Evolutionary conservation across 805 yeast genomes (phyloP), one percentile per base, ranked within the genome.

Genomic region (Millerozyma acaciae): DNA sequence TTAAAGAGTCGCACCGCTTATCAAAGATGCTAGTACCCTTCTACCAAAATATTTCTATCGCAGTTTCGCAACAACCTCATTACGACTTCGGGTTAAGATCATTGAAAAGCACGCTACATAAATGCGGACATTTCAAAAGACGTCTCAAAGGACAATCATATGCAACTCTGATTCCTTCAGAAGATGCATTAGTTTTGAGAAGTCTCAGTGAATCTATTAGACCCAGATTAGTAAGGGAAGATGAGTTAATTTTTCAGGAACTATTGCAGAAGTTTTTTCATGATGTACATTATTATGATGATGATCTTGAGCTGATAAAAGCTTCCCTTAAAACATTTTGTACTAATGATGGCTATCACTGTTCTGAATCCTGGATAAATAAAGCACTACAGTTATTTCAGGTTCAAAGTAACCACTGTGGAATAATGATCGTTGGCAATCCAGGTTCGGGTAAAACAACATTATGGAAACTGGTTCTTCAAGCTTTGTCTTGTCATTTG

Each of bases 61-160:
- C 37, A 0, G 55, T 76, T 8, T 68, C 84, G 0, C 15, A 39
- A 0, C 96, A 86, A 48, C 50, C 55, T 4, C 97, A 90, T 51
- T 90, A 90, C 46, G 97, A 90, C 48, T 90, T 90, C 70, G 96
- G 97, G 0, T 59, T 90, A 26, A 68, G 97, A 38, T 80, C 95
- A 0, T 54, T 90, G 37, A 90, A 89, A 48, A 68, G 78, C 23
- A 75, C 80, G 1, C 53, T 90, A 12, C 56, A 64, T 6, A 72
- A 71, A 34, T 78, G 89, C 42, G 85, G 87, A 2, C 41, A 49
- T 10, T 44, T 74, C 7, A 65, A 58, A 36, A 53, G 73, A 30
- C 31, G 26, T 9, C 21, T 16, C 2, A 27, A 16, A 4, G 26
- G 21, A 1, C 28, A 16, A 5, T 30, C 25, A 3, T 35, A 33